Base-by-base conservation (phyloP, 2,329 filamentous ascomycete species). In the Myriosclerotinia scirpicola region DNA sequence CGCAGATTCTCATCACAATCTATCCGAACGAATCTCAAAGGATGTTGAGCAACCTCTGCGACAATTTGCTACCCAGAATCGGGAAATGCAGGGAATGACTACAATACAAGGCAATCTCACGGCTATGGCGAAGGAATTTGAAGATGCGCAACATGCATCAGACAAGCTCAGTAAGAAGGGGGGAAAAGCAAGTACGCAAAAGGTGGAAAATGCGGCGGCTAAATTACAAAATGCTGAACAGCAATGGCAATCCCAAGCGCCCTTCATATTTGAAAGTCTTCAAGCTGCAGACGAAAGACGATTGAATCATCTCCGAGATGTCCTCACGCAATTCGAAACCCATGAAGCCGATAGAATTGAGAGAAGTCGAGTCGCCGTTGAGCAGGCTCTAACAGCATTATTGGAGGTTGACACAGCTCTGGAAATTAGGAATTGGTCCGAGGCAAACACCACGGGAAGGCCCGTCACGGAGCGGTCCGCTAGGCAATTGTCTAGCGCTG, bases 201-300 rank as follows among this genome's bases (percentile, higher is more conserved):
- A 95, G 78, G 85, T 95, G 50, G 90, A 93, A 54, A 84, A 84
- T 69, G 93, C 92, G 15, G 84, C 86, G 14, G 82, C 86, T 22
- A 89, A 88, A 70, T 85, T 96, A 54, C 91, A 96, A 70, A 87
- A 87, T 68, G 90, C 92, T n/a, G 86, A 84, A 54, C 85, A 89
- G 71, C 90, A 96, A 76, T 99, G 95, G 95, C 89, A 97, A 66
- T 93, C 92, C 0, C 93, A 97, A 77, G 92, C 95, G 17, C 95
- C 95, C 1, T 98, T 92, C 78, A 90, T 97, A 68, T 97, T 96
- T 75, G 95, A 99, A 79, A 90, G 89, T 68, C 85, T 99, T 36
- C 95, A 99, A 77, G 90, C 91, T 7, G 82, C 96, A 42, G 95
- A 99, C 76, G 95, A 99, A 80, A 89, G 86, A 73, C 87, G 95